Conservation (phyloP, 139 green algal species). For the Dunaliella sp. region DNA sequence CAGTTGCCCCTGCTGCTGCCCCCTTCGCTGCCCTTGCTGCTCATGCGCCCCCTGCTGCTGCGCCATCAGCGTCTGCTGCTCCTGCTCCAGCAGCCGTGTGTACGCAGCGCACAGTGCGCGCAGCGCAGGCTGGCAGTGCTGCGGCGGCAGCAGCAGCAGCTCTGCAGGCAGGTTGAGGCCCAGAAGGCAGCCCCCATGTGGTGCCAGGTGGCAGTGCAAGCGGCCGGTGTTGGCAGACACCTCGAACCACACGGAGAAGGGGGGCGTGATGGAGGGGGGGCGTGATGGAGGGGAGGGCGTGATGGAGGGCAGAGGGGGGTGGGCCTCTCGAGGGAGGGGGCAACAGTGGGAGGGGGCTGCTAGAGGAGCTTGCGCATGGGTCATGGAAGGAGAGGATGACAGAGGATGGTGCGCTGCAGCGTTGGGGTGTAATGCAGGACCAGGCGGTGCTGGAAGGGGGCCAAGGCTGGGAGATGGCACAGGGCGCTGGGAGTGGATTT, state of each 20-base stretch:
- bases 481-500: too few relatives aligned
- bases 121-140: constrained; percentile 16
- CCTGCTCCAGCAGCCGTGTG: constrained; percentile 6
- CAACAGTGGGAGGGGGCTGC: background rate
- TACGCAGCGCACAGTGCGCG: background rate
- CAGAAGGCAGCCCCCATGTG: constrained; percentile 60
- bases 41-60: background rate
- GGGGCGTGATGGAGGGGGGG: too few relatives aligned
- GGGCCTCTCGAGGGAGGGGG: too few relatives aligned
- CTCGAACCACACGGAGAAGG: constrained; percentile 31
- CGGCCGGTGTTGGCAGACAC: constrained; percentile 68
- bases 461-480: too few relatives aligned
- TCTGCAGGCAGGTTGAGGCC: constrained; percentile 73
- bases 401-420: too few relatives aligned
- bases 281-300: too few relatives aligned
- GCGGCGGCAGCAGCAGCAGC: constrained; percentile 29
- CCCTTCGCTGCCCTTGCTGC: background rate
- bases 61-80: constrained; percentile 10
- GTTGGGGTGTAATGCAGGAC: too few relatives aligned
- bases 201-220: constrained; percentile 70
- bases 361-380: too few relatives aligned
- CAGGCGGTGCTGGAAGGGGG: too few relatives aligned
- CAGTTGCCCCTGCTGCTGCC: background rate
- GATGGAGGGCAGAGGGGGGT: too few relatives aligned
- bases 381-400: too few relatives aligned